These are phyloP conservation scores for Pichia paraexigua DNA, from an alignment of 805 yeast species.

Conservation along the genomic window DNA sequence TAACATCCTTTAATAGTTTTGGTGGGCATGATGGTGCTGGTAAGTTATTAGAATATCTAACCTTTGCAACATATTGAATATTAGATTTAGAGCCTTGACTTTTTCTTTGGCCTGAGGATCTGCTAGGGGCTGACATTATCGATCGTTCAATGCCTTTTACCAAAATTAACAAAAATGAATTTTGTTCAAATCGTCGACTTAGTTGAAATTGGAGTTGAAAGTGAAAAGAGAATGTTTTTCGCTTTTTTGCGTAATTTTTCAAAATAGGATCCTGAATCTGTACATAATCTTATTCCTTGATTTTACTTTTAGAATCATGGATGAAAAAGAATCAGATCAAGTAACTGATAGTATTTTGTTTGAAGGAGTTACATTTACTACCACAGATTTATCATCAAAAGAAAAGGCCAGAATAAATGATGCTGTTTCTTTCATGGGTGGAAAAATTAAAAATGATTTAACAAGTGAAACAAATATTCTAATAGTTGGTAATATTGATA, in stretches of 20 bases:
- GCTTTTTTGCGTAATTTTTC: neutral
- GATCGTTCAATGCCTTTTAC: neutral
- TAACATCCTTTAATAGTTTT: conserved; percentile 47
- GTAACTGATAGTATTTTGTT: conserved; percentile 30
- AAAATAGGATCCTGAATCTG: too few species aligned
- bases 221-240: neutral
- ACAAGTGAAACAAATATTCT: conserved; percentile 54
- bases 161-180: neutral
- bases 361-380: conserved; percentile 43
- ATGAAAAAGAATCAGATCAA: neutral
- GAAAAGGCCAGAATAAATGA: conserved; percentile 36
- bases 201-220: neutral
- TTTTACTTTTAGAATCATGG: neutral
- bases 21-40: conserved; percentile 96
- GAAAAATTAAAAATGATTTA: conserved; percentile 45
- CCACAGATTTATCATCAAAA: conserved; percentile 42
- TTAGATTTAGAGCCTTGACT: conserved; percentile 5
- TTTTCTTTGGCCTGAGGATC: neutral
- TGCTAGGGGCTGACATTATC: conserved; percentile 1
- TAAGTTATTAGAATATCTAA: conserved; percentile 74
- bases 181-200: neutral
- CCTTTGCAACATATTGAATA: conserved; percentile 55
- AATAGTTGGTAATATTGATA: conserved; percentile 49
- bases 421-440: conserved; percentile 51
- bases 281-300: neutral